Evolutionary conservation across 192 early-diverging fungal genomes (phyloP), one percentile per base, ranked within the genome.

Genomic region (Coemansia reversa): DNA sequence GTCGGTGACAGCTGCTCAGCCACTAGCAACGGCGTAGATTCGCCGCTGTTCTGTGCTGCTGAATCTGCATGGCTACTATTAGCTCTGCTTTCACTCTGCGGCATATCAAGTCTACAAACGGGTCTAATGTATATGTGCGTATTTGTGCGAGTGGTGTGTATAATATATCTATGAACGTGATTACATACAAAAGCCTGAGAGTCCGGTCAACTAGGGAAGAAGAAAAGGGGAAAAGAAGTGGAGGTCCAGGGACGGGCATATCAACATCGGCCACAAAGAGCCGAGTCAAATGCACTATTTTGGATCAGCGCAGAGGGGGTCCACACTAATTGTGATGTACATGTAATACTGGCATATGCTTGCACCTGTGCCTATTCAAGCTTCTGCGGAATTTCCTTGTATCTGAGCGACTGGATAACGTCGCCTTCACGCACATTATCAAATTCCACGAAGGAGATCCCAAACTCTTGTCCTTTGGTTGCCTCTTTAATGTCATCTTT

Each of bases 391-490:
- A 84, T 76, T 56, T 86, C 83, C 62, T 81, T 84, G 55, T 82
- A 75, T 29, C 70, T 68, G 51, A 95, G 63, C 60, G 87, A 86
- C 65, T 92, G 89, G 65, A 95, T 85, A 27, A 87, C 63, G 85
- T 98, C 96, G 11, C 95, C 94, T 42, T 84, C 87, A 71, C 87
- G 72, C 56, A 93, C 81, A 12, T 89, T 90, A 6, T 82, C 80
- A 67, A 93, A 97, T 11, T 86, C 88, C 18, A 91, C 92, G 81
- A 98, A 91, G 53, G 86, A 84, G 72, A 98, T 90, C 18, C 96
- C 96, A 70, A 94, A 98, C 83, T 98, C 96, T 27, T 91, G 81
- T n/a, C 94, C 95, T 76, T 97, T 98, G 60, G 85, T 85, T 28
- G 88, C 90, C 82, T 98, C 96, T 24, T 70, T 67, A 33, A 96